A percentile compares a stretch with the other conserved stretches of the same genome.
Conservation (phyloP, 139 green algal genomes). For the Nannochloris sp. region DNA sequence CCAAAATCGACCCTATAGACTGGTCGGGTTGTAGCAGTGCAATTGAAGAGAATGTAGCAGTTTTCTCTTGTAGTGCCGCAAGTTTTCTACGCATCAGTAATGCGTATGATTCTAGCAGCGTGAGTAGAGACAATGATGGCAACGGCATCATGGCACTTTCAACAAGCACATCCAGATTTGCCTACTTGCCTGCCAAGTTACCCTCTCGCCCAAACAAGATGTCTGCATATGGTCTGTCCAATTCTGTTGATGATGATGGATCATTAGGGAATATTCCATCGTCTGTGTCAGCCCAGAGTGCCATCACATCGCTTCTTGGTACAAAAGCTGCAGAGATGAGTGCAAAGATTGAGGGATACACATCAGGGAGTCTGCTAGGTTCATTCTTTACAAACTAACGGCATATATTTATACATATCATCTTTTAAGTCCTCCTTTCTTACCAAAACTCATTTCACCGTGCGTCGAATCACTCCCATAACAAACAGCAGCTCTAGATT, state of each 20-base stretch:
- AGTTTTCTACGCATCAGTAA: background rate
- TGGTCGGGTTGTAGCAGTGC: constrained; percentile 87
- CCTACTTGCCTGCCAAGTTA: background rate
- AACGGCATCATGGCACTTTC: background rate
- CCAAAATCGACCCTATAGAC: constrained; percentile 89
- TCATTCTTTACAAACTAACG: constrained; percentile 5
- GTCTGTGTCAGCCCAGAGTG: background rate
- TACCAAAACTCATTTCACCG: background rate
- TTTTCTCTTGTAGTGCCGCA: background rate
- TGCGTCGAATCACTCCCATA: background rate
- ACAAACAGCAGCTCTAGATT: no score
- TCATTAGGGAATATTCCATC: background rate
- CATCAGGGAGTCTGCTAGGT: background rate
- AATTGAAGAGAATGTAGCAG: background rate
- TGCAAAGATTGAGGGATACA: constrained; percentile 14
- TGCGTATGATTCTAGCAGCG: no score
- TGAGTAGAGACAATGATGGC: background rate
- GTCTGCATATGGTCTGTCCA: background rate
- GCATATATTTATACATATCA: background rate
- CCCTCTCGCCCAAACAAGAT: background rate
- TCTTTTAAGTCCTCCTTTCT: constrained; percentile 4
- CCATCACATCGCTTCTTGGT: background rate
- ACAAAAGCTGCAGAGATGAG: constrained; percentile 2
- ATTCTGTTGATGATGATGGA: background rate
- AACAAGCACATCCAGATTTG: background rate